Evolutionary conservation across 164 flowering plant genomes (phyloP).

Genomic region (Magnolia sinica): DNA sequence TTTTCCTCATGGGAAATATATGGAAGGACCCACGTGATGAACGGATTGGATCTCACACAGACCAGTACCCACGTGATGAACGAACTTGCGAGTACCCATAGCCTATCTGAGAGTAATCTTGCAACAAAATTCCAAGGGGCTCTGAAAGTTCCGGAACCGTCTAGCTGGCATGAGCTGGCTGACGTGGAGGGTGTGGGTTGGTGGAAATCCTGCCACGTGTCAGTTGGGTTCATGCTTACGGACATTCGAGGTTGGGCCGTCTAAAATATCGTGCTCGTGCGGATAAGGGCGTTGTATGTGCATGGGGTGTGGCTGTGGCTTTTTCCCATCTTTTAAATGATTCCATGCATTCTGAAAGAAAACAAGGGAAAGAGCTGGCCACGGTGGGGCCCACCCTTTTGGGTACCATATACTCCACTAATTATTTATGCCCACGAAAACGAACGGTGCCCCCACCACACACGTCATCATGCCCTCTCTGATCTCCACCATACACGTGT

Average conservation of each 20-base stretch:
- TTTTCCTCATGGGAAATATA: no score
- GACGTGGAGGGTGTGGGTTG: no score
- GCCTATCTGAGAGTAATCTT: no score
- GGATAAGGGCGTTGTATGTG: neutral
- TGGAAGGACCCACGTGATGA: no score
- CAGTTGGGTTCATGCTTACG: neutral
- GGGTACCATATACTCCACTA: no score
- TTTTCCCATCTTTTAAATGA: neutral
- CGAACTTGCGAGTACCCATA: no score
- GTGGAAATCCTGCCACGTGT: neutral
- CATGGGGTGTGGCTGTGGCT: no score
- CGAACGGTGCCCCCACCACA: neutral
- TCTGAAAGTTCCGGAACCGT: no score
- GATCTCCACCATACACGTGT: neutral
- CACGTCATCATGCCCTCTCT: neutral
- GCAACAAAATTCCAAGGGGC: no score
- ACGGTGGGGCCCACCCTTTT: neutral
- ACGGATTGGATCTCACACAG: no score
- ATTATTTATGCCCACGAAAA: neutral
- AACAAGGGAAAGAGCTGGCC: neutral
- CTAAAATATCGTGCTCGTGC: neutral
- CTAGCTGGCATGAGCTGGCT: no score
- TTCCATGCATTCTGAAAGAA: neutral
- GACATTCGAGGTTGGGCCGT: neutral
- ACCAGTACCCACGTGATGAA: no score